Evolutionary conservation across 1,284 basidiomycete genomes (phyloP).

Genomic region (Hypsizygus ulmarius): DNA sequence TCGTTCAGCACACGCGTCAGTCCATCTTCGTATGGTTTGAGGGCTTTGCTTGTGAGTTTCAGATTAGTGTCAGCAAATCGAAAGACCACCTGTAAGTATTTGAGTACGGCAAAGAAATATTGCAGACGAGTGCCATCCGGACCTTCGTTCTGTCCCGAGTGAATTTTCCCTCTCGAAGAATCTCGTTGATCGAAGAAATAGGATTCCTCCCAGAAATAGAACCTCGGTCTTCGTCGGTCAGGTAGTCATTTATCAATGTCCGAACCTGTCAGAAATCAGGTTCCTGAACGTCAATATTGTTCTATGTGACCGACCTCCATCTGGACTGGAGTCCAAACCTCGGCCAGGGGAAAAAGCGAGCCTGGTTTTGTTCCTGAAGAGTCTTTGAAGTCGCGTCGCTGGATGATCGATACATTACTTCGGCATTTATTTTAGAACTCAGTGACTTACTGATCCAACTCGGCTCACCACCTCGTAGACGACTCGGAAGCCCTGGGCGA

Average conservation of each 20-base stretch:
- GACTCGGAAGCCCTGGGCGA: constrained; percentile 90
- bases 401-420: constrained; percentile 10
- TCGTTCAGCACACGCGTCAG: constrained; percentile 83
- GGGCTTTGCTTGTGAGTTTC: constrained; percentile 65
- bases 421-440: neutral
- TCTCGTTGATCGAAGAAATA: constrained; percentile 92
- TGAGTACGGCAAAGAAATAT: neutral
- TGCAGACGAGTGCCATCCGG: constrained; percentile 10
- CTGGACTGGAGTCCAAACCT: constrained; percentile 93
- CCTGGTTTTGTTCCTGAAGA: constrained; percentile 73
- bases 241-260: constrained; percentile 86
- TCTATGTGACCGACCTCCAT: constrained; percentile 60
- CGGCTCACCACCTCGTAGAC: constrained; percentile 89
- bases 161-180: constrained; percentile 82
- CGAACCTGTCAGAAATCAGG: constrained; percentile 58
- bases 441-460: constrained; percentile 73
- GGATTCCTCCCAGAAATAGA: constrained; percentile 78
- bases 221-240: constrained; percentile 85
- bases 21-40: constrained; percentile 82
- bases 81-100: constrained; percentile 68
- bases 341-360: constrained; percentile 75
- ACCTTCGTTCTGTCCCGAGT: constrained; percentile 80
- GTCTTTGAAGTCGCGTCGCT: constrained; percentile 89
- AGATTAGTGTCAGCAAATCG: constrained; percentile 86
- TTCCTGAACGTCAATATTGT: constrained; percentile 6